These are phyloP conservation scores for Phalaenopsis equestris DNA, from an alignment of 106 monocot genomes.

Conservation along the genomic window DNA sequence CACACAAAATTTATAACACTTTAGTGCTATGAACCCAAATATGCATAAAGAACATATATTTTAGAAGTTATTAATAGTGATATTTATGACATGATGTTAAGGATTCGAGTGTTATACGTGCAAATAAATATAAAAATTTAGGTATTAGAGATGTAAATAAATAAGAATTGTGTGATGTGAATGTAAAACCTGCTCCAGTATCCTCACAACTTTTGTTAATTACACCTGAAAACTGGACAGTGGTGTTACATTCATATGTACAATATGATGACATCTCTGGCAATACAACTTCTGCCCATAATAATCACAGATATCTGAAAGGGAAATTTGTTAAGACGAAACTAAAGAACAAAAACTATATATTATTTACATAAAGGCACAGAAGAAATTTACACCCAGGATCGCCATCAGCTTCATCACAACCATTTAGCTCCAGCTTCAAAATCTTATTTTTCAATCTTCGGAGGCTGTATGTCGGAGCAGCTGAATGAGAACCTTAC, in stretches of 20 bases:
- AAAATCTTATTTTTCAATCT: background rate
- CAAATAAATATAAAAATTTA: no score
- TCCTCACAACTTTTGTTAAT: background rate
- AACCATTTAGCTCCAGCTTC: background rate
- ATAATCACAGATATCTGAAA: no score
- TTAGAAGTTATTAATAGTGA: no score
- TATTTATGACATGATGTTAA: no score
- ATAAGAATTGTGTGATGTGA: no score
- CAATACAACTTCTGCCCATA: background rate
- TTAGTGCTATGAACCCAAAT: no score
- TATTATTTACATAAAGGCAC: background rate
- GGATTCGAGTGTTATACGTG: no score
- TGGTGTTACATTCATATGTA: background rate
- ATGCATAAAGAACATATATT: no score
- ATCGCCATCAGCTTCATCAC: background rate
- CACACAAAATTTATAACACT: no score
- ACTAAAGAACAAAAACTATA: background rate
- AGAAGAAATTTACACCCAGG: background rate
- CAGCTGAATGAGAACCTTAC: background rate
- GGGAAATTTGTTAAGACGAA: no score
- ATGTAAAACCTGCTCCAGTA: background rate
- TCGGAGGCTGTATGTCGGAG: background rate
- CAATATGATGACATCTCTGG: background rate
- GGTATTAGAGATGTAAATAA: no score
- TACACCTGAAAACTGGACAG: background rate